phyloP scores from a whole-genome alignment of 257 asterid species.

The Apocynum venetum region DNA sequence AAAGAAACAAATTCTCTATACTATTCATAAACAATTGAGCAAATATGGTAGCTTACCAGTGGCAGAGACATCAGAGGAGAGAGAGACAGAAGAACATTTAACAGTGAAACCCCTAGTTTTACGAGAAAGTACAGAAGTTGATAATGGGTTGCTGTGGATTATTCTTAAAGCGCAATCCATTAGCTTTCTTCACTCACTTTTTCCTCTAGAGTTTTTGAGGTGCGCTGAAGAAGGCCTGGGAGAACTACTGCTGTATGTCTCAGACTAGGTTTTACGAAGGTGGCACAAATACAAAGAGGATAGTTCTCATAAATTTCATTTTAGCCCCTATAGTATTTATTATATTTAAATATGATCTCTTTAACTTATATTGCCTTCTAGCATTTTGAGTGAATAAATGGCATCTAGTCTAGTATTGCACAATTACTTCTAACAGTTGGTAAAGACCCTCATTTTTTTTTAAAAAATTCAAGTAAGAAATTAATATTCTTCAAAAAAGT shows the following conservation, averaged over 20 bases:
- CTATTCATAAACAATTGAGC: background rate
- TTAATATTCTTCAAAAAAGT: too few species aligned
- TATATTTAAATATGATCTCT: background rate
- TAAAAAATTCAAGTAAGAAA: too few species aligned
- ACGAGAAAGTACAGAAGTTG: conserved; percentile 5
- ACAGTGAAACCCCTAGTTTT: conserved; percentile 16
- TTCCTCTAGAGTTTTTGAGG: background rate
- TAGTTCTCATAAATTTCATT: background rate
- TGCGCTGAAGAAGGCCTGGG: background rate
- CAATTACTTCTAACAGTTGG: too few species aligned
- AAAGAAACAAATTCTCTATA: background rate
- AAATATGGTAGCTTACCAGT: background rate
- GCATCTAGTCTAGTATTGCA: too few species aligned
- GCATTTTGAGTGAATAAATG: too few species aligned
- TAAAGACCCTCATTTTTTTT: too few species aligned
- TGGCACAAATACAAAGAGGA: background rate
- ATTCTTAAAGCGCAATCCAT: conserved; percentile 3
- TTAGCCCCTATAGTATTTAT: background rate
- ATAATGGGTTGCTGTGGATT: conserved; percentile 2
- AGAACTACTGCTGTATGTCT: background rate
- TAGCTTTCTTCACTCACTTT: background rate
- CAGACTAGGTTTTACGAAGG: background rate
- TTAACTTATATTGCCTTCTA: too few species aligned
- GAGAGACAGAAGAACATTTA: conserved; percentile 24
- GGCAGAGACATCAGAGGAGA: conserved; percentile 22